phyloP scores from a whole-genome alignment of 495 filamentous ascomycete genomes.

The Gamarada debralockiae region DNA sequence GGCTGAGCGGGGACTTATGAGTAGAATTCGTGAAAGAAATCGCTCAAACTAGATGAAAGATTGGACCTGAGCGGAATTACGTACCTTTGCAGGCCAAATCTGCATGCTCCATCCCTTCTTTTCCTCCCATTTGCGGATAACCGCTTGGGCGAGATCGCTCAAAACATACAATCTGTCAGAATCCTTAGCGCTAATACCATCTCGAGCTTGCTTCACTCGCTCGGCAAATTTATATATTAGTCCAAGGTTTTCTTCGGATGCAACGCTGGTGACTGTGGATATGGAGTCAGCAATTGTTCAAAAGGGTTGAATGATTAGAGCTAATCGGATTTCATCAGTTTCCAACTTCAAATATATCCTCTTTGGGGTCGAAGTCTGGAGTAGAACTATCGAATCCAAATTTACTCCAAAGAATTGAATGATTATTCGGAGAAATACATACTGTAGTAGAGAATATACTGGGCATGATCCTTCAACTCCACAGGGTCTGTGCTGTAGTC shows the following conservation, averaged over 20 bases:
- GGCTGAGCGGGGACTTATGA: no score
- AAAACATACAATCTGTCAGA: conserved; percentile 76
- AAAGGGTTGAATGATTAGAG: no score
- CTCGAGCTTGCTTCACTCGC: conserved; percentile 84
- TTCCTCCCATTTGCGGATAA: conserved; percentile 80
- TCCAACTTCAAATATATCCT: no score
- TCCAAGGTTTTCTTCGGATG: conserved; percentile 79
- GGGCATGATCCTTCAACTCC: conserved; percentile 73
- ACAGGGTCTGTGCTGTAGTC: conserved; percentile 70
- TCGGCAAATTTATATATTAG: conserved; percentile 91
- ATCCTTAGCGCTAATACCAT: conserved; percentile 58
- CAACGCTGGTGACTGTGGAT: conserved; percentile 69
- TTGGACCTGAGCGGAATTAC: no score
- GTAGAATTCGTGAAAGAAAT: no score
- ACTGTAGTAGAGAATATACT: conserved; percentile 90
- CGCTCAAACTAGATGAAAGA: no score
- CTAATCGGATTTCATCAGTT: no score
- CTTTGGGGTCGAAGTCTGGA: no score
- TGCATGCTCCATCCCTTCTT: conserved; percentile 73
- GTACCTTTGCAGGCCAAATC: conserved; percentile 76
- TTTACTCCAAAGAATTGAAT: no score
- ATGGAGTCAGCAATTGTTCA: no score
- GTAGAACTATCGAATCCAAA: no score
- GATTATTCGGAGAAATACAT: no score
- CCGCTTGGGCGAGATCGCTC: conserved; percentile 81